These are phyloP conservation scores for Cryptosporidium ryanae DNA, from an alignment of 169 alveolate genomes.

Conservation along the genomic window DNA sequence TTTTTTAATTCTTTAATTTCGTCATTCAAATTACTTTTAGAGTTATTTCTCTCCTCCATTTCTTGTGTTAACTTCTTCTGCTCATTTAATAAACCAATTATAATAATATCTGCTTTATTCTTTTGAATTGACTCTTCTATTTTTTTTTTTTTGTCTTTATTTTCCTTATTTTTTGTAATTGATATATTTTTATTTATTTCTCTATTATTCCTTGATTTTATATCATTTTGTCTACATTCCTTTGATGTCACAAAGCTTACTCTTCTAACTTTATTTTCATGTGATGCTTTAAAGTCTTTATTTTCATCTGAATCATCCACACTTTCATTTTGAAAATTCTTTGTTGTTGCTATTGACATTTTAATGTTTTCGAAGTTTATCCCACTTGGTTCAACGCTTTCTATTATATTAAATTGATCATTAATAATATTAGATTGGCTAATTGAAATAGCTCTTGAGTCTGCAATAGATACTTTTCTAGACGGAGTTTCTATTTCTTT, in stretches of 20 bases:
- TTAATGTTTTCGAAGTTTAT: conserved; percentile 17
- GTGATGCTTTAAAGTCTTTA: neutral
- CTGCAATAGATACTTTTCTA: conserved; percentile 56
- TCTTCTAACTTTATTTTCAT: conserved; percentile 8
- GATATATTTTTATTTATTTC: no score
- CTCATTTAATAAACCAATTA: conserved; percentile 60
- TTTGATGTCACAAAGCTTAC: conserved; percentile 64
- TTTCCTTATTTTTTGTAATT: neutral
- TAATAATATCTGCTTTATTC: conserved; percentile 61
- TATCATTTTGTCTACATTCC: conserved; percentile 18
- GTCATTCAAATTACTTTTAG: no score
- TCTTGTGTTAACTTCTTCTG: conserved; percentile 51
- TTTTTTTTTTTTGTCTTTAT: neutral
- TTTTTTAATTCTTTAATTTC: neutral
- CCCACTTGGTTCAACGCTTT: conserved; percentile 22
- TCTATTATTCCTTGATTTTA: neutral
- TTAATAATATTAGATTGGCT: neutral
- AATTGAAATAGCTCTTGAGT: conserved; percentile 38
- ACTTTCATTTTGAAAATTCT: neutral
- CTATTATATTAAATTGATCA: conserved; percentile 2
- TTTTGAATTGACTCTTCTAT: neutral
- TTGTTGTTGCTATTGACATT: conserved; percentile 57
- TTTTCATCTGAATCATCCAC: neutral
- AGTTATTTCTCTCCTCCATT: neutral
- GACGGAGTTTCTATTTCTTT: conserved; percentile 52